These are phyloP conservation scores for Fusarium pseudonygamai DNA, from an alignment of 2,329 filamentous ascomycete genomes.

Conservation along the genomic window DNA sequence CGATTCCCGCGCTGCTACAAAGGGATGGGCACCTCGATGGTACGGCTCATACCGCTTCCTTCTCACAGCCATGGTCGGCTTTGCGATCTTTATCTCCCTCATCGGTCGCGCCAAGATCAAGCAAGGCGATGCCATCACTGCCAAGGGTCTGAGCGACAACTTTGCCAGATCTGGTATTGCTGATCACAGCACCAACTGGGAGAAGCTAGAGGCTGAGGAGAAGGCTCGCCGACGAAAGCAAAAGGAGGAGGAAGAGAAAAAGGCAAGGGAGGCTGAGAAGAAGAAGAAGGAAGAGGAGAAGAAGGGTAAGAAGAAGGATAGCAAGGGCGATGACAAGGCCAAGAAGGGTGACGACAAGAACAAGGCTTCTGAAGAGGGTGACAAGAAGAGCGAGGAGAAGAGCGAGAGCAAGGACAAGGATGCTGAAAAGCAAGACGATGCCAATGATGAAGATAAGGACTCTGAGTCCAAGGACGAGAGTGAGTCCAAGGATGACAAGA, in stretches of 20 bases:
- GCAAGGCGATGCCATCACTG: conserved; percentile 43
- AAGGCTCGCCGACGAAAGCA: conserved; percentile 49
- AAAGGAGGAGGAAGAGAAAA: conserved; percentile 52
- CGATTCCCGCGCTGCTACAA: conserved; percentile 76
- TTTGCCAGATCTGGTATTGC: conserved; percentile 49
- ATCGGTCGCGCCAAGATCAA: conserved; percentile 83
- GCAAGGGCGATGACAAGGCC: conserved; percentile 35
- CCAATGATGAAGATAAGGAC: background rate
- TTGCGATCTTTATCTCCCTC: conserved; percentile 81
- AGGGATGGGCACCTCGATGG: conserved; percentile 85
- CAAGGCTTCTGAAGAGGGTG: conserved; percentile 25
- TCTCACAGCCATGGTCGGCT: conserved; percentile 87
- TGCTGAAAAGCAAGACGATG: conserved; percentile 19
- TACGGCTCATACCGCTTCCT: conserved; percentile 92
- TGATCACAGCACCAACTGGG: conserved; percentile 56
- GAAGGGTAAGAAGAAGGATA: conserved; percentile 43
- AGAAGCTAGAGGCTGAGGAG: conserved; percentile 55
- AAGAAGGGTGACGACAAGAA: conserved; percentile 36
- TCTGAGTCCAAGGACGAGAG: conserved; percentile 19
- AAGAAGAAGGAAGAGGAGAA: conserved; percentile 45
- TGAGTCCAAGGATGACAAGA: too few species aligned
- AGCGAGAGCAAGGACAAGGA: conserved; percentile 32
- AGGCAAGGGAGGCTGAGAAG: conserved; percentile 50
- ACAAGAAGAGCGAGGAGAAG: conserved; percentile 36
- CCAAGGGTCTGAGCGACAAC: conserved; percentile 50